Base-by-base conservation (phyloP, 352 stramenopile species). In the Elongisporangium prolatum region DNA sequence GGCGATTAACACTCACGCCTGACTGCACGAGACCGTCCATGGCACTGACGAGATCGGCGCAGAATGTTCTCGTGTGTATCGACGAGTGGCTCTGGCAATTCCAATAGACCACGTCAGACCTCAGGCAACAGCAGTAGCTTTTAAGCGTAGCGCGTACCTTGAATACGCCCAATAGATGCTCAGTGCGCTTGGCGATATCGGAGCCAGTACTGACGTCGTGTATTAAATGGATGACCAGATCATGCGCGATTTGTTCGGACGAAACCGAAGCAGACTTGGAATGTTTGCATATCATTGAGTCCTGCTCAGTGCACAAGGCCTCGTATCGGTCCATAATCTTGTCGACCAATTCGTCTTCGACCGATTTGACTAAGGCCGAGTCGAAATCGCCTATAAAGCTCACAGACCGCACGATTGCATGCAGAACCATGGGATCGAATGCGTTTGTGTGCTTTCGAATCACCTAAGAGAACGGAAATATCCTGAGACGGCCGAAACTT, bases 301-400 rank as follows among this genome's bases (percentile, higher is more conserved):
- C 28, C 28, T 40, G 28, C 28, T 40, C 28, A 14, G 28, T 40
- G 28, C 28, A 40, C 28, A 40, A 40, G 1, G 63, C 60, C 57
- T 92, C 81, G 61, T 89, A 88, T 18, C 75, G 66, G 48, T 59
- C 71, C 83, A 93, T 90, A 50, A 95, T 74, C 21, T 84, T 88
- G 49, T 72, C 73, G 21, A 93, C 75, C 21, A 95, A 56, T 48
- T 90, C 85, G 54, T 89, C 71, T 58, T 91, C 77, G 6, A 91
- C 67, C 0, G 68, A 64, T 48, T 91, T 93, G 18, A 81, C 71
- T 4, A 89, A 48, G 3, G 78, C 64, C 0, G 75, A 64, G 52
- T 92, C 80, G 37, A 88, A 91, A 34, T 95, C 81, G 4, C 80
- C 82, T 8, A 93, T 84, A 44, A 92, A 93, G 18, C 77, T 86